A percentile compares a stretch with the other conserved stretches of the same genome.
Conservation (phyloP, 1,284 basidiomycete species). For the Tilletiaria anomala region DNA sequence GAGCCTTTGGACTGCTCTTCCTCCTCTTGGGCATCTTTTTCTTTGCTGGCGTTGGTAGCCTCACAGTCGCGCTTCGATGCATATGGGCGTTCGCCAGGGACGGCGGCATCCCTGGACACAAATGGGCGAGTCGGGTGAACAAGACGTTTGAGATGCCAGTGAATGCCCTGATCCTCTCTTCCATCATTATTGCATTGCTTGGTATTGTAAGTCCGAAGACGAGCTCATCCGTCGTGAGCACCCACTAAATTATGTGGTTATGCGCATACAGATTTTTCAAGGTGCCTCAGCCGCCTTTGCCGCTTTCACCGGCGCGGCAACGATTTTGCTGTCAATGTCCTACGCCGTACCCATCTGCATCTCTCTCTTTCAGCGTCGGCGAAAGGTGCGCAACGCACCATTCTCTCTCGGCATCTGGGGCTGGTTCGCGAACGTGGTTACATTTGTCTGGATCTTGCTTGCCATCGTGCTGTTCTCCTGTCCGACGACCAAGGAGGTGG, state of each 20-base stretch:
- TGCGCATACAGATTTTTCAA: slow-evolving; percentile 35
- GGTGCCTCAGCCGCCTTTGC: slow-evolving; percentile 21
- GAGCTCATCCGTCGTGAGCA: no score
- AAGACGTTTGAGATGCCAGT: slow-evolving; percentile 40
- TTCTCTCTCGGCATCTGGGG: slow-evolving; percentile 42
- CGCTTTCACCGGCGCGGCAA: slow-evolving; percentile 25
- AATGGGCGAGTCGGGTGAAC: slow-evolving; percentile 41
- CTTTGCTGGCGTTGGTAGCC: slow-evolving; percentile 43
- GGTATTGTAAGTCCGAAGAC: no score
- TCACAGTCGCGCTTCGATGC: slow-evolving; percentile 43
- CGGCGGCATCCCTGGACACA: slow-evolving; percentile 42
- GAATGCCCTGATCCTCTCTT: slow-evolving; percentile 41
- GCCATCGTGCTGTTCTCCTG: slow-evolving; percentile 43
- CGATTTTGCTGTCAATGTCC: slow-evolving; percentile 16
- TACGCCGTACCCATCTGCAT: slow-evolving; percentile 42
- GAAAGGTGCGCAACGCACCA: slow-evolving; percentile 37
- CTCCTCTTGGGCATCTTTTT: slow-evolving; percentile 44
- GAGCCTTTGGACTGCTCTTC: slow-evolving; percentile 43
- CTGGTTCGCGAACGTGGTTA: slow-evolving; percentile 37
- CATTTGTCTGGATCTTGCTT: slow-evolving; percentile 42
- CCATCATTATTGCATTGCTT: slow-evolving; percentile 41
- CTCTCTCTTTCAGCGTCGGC: slow-evolving; percentile 37
- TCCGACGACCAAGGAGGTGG: slow-evolving; percentile 41
- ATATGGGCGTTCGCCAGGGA: slow-evolving; percentile 44
- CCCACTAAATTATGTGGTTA: no score